Evolutionary conservation across 2,329 filamentous ascomycete species (phyloP).

Genomic region (Diplodia seriata): DNA sequence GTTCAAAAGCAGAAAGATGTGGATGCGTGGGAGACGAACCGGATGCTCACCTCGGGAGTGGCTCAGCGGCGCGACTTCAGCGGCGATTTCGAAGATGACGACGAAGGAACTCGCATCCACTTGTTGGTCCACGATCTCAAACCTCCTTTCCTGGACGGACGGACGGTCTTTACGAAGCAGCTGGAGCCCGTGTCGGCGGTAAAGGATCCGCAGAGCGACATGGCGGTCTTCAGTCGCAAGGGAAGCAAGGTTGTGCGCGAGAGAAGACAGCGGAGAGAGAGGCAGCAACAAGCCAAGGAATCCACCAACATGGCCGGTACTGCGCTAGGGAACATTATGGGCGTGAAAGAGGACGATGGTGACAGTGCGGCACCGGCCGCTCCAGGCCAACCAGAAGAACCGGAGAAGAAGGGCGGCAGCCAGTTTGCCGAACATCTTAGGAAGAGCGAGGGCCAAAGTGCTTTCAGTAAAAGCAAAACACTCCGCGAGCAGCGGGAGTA

Average conservation of each 20-base stretch:
- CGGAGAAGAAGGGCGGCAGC: conserved; percentile 63
- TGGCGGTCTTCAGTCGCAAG: conserved; percentile 97
- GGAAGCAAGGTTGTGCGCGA: conserved; percentile 94
- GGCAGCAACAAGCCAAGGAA: conserved; percentile 92
- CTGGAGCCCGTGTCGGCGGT: conserved; percentile 93
- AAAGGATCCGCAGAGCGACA: conserved; percentile 92
- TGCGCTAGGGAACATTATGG: conserved; percentile 91
- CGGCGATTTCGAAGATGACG: conserved; percentile 85
- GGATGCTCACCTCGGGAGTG: conserved; percentile 95
- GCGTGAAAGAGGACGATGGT: conserved; percentile 86
- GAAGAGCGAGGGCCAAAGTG: conserved; percentile 80
- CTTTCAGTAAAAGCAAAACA: conserved; percentile 91
- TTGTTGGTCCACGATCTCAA: conserved; percentile 91
- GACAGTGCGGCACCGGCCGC: conserved; percentile 80
- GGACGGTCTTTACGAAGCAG: conserved; percentile 97
- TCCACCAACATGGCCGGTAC: conserved; percentile 94
- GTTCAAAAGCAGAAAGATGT: conserved; percentile 91
- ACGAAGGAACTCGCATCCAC: conserved; percentile 88
- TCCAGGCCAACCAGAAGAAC: conserved; percentile 70
- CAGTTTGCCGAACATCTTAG: conserved; percentile 94
- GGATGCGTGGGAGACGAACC: conserved; percentile 98
- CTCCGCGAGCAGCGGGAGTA: conserved; percentile 91
- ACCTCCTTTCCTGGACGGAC: conserved; percentile 92
- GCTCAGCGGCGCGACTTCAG: conserved; percentile 86
- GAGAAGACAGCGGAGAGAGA: conserved; percentile 86